A percentile compares a stretch with the other conserved stretches of the same genome.
Conservation (phyloP, 371 early-diverging fungal species). For the Rhizopus sp. region DNA sequence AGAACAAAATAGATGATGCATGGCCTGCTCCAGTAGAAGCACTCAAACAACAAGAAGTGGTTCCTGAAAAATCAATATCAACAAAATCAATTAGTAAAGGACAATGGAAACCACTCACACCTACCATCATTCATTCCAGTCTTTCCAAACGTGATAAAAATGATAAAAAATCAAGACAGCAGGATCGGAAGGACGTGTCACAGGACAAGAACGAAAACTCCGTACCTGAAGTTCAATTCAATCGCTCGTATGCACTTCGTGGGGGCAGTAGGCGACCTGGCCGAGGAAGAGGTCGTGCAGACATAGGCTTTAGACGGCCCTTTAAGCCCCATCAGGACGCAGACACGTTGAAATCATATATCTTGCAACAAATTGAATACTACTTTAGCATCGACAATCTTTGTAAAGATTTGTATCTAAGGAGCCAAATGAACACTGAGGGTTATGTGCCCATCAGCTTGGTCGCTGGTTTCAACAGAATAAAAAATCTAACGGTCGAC, state of each 20-base stretch:
- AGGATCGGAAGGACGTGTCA: not conserved
- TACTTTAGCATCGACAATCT: constrained; percentile 94
- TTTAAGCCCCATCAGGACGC: constrained; percentile 35
- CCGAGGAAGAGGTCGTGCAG: constrained; percentile 17
- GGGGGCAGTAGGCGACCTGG: constrained; percentile 29
- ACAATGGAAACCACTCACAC: constrained; percentile 52
- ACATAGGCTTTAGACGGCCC: constrained; percentile 4
- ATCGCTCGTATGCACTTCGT: constrained; percentile 19
- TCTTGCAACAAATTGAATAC: constrained; percentile 68
- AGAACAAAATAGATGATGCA: constrained; percentile 10
- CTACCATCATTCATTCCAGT: constrained; percentile 52
- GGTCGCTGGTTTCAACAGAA: constrained; percentile 81
- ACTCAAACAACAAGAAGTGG: constrained; percentile 11
- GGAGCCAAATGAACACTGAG: constrained; percentile 79
- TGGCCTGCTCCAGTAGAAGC: constrained; percentile 33
- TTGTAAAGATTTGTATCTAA: constrained; percentile 87
- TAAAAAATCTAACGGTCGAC: constrained; percentile 67
- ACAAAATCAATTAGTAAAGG: constrained; percentile 28
- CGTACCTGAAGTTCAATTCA: not conserved
- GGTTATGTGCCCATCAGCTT: constrained; percentile 74
- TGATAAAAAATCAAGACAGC: not conserved
- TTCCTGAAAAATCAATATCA: constrained; percentile 7
- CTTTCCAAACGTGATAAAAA: constrained; percentile 11
- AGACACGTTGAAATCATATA: constrained; percentile 47
- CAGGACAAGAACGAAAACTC: not conserved